Percentiles rank a stretch among this genome's conserved stretches.
phyloP scores from a whole-genome alignment of 306 rosid genomes.

The Quercus mongolica region DNA sequence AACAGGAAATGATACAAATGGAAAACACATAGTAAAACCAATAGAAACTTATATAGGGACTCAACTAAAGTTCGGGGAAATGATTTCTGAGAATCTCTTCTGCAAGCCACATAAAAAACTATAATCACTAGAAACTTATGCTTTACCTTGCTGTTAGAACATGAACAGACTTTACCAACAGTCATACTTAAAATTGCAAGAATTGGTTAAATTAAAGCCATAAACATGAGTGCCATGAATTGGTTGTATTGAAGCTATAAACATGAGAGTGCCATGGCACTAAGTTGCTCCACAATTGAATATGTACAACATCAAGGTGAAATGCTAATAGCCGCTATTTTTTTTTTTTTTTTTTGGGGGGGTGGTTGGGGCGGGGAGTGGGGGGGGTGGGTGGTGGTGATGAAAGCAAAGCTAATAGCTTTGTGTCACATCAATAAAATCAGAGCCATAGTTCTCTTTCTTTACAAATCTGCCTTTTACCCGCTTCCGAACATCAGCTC shows the following conservation, averaged over 20 bases:
- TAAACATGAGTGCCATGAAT: slow-evolving; percentile 10
- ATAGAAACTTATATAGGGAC: slow-evolving; percentile 3
- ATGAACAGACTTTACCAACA: slow-evolving; percentile 1
- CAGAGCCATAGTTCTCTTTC: slow-evolving; percentile 33
- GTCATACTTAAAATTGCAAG: slow-evolving; percentile 1
- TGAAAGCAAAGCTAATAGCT: slow-evolving; percentile 15
- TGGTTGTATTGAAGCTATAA: not conserved
- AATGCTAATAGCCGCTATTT: not conserved
- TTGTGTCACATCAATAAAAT: slow-evolving; percentile 16
- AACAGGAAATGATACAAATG: not conserved
- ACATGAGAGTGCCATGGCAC: not conserved
- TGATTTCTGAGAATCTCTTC: not conserved
- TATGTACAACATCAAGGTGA: slow-evolving; percentile 16
- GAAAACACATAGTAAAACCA: not conserved
- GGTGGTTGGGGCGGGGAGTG: too few species aligned
- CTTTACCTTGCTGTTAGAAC: slow-evolving; percentile 5
- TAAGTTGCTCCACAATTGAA: slow-evolving; percentile 2
- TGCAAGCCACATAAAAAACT: not conserved
- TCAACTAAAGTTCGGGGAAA: not conserved
- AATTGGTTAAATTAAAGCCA: slow-evolving; percentile 17
- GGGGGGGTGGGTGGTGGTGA: too few species aligned
- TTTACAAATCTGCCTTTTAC: slow-evolving; percentile 41
- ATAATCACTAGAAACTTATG: slow-evolving; percentile 5
- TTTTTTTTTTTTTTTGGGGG: too few species aligned
- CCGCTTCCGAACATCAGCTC: slow-evolving; percentile 33